phyloP scores from a whole-genome alignment of 1,139 yeast species.

The Diutina catenulata region DNA sequence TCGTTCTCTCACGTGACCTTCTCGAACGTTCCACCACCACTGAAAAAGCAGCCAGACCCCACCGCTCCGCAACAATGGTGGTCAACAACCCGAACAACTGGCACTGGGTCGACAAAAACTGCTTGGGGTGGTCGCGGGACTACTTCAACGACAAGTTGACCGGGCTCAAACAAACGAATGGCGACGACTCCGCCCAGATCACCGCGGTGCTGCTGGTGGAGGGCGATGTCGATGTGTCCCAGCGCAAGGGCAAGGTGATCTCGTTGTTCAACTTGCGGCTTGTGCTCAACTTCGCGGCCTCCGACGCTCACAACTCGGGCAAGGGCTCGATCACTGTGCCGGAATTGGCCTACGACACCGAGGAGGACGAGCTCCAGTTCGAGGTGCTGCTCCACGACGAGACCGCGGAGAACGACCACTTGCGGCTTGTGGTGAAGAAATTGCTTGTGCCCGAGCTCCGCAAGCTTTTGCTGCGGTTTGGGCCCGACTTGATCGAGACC shows the following conservation, averaged over 20 bases:
- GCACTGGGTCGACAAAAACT: slow-evolving; percentile 99
- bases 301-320: slow-evolving; percentile 21
- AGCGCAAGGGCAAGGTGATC: slow-evolving; percentile 92
- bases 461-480: slow-evolving; percentile 47
- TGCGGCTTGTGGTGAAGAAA: slow-evolving; percentile 41
- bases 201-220: slow-evolving; percentile 53
- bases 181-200: slow-evolving; percentile 28
- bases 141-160: slow-evolving; percentile 56
- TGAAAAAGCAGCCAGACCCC: too few relatives aligned
- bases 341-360: slow-evolving; percentile 92
- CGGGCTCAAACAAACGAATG: slow-evolving; percentile 29
- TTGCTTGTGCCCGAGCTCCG: slow-evolving; percentile 63
- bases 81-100: slow-evolving; percentile 41
- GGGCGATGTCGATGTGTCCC: slow-evolving; percentile 95
- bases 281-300: slow-evolving; percentile 44
- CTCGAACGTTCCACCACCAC: too few relatives aligned
- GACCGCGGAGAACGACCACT: slow-evolving; percentile 38
- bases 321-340: slow-evolving; percentile 72
- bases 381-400: slow-evolving; percentile 59
- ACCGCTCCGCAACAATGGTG: slow-evolving; percentile 24
- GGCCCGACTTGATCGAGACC: slow-evolving; percentile 58
- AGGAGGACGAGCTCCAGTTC: slow-evolving; percentile 74
- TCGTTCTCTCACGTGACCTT: too few relatives aligned
- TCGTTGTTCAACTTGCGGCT: slow-evolving; percentile 76
- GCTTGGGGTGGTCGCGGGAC: slow-evolving; percentile 78